Evolutionary conservation across 2,329 filamentous ascomycete species (phyloP), one percentile per base, ranked within the genome.

Genomic region (Graphilbum fragrans): DNA sequence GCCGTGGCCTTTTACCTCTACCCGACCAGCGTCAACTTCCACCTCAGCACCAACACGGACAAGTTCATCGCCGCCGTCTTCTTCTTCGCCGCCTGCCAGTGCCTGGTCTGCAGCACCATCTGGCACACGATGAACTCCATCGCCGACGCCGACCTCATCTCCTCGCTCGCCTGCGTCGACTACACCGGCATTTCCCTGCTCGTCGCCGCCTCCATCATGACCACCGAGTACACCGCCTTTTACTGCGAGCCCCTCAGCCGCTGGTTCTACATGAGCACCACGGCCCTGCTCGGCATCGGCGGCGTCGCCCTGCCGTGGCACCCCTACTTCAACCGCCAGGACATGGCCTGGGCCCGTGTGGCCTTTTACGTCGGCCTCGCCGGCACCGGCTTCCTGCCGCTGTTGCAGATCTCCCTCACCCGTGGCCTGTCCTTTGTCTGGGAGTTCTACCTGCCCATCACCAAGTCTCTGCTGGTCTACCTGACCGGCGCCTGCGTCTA

Each of bases 111-210:
- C 77, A 93, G 84, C 47, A 90, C 82, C 48, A 79, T 96, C 56
- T 98, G 92, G 92, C 92, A 98, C 65, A 95, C 92, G 21, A 96
- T 98, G 87, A 94, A 90, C 65, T 86, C 86, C 53, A 93, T 96
- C 41, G 87, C 90, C 17, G 85, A 94, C 51, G 80, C 94, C 54
- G 77, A 79, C 18, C 75, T 94, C 34, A 82, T 98, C 64, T 92
- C 94, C 58, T 82, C 87, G 47, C 96, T 98, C 55, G 92, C 92
- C 17, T 98, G 92, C 59, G 87, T 98, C 45, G 92, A 98, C 61
- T 98, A 98, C 63, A 96, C 92, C 0, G 92, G 92, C 42, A 98
- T 98, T 51, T 94, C 88, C 2, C 69, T 98, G 39, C 74, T 98
- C 21, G 92, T 98, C 40, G 86, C 92, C 3, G 87, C 92, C 10